Evolutionary conservation across 2,329 filamentous ascomycete genomes (phyloP), one percentile per base, ranked within the genome.

Genomic region (Neopestalotiopsis clavispora): DNA sequence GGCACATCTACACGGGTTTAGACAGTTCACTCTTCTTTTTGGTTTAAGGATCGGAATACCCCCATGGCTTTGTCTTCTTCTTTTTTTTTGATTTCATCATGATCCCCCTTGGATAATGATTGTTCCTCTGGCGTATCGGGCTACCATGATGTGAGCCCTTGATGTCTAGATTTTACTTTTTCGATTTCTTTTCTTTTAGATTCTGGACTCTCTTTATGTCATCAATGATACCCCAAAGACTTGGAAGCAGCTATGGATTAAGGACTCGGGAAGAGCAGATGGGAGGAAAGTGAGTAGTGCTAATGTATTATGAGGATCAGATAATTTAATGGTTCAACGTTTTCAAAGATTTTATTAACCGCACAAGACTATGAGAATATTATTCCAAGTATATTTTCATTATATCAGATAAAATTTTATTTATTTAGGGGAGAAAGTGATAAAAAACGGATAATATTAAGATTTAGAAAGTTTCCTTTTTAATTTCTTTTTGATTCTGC

Each of bases 201-300:
- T 75, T 75, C 72, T 74, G 71, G 71, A 72, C 76, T 71, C 75
- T 76, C 74, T 68, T 72, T 77, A 68, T 61, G 70, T 70, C 70
- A 7, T 38, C 63, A 60, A 77, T 77, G 76, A 78, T 78, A 78
- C 76, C 76, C 76, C 71, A 72, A 71, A 72, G 70, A 72, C 40
- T 66, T 40, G 59, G 59, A 62, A 14, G 34, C n/a, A 34, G 32
- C 4, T 40, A 10, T 23, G 45, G 45, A 28, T n/a, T 14, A 23
- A 45, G 28, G 14, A 20, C 17, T 52, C n/a, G 28, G 13, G 62
- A 49, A 28, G 62, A 34, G 30, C 28, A 38, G 30, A 7, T 7
- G 14, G 17, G n/a, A 40, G 20, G n/a, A 13, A 12, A 45, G 42
- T n/a, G 63, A 23, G 14, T 57, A 20, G 23, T 57, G 42, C 23